These are phyloP conservation scores for Pestalotiopsis sp. DNA, from an alignment of 2,329 filamentous ascomycete genomes.

Conservation along the genomic window DNA sequence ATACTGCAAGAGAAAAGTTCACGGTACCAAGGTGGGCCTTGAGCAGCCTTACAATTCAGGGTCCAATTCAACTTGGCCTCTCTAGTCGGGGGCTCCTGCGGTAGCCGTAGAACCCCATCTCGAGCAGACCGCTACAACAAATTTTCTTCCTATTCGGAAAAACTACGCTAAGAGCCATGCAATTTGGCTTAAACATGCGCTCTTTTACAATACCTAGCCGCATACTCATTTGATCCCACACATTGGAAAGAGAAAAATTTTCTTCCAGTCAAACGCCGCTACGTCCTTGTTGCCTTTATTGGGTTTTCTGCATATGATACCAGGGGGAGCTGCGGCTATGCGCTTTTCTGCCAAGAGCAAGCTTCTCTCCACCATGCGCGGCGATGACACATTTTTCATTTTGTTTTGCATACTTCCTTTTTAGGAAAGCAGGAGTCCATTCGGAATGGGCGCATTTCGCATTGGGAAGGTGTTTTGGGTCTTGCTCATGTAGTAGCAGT, in stretches of 20 bases:
- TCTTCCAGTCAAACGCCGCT: background rate
- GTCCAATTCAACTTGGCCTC: background rate
- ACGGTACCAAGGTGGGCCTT: background rate
- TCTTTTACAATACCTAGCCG: background rate
- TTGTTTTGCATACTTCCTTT: conserved; percentile 1
- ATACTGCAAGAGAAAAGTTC: background rate
- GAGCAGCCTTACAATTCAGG: background rate
- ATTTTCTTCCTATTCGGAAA: background rate
- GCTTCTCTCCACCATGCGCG: background rate
- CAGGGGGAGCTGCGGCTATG: background rate
- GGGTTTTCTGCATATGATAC: conserved; percentile 5
- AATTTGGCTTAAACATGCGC: background rate
- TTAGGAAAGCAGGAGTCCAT: background rate
- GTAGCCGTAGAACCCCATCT: background rate
- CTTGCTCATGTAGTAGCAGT: background rate
- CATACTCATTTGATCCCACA: background rate
- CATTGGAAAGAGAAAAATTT: background rate
- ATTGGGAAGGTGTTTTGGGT: conserved; percentile 5
- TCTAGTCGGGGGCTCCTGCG: background rate
- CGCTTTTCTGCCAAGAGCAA: background rate
- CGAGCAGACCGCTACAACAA: background rate
- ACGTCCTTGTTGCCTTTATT: background rate
- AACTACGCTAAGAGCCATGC: background rate
- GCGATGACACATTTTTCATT: background rate
- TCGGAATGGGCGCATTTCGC: background rate